Conservation (phyloP, 1,284 basidiomycete genomes). For the Ustilago lituana region DNA sequence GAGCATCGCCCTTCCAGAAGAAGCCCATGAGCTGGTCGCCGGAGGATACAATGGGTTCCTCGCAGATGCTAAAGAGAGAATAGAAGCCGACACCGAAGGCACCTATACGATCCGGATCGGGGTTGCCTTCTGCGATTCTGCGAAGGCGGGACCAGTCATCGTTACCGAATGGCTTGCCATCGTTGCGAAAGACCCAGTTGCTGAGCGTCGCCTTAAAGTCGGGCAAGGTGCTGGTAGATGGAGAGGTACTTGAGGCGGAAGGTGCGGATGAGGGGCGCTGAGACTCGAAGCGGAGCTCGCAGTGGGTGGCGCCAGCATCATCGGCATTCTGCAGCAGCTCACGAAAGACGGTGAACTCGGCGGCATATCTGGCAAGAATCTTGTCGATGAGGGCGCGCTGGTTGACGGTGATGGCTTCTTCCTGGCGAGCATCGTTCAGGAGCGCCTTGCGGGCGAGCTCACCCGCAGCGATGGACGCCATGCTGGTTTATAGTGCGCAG, state of each 20-base stretch:
- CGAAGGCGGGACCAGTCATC: slow-evolving; percentile 66
- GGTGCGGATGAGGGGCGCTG: slow-evolving; percentile 23
- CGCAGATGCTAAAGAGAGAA: slow-evolving; percentile 71
- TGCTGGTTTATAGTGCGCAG: background rate
- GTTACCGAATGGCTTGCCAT: slow-evolving; percentile 72
- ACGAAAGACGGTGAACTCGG: slow-evolving; percentile 82
- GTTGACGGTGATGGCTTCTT: slow-evolving; percentile 89
- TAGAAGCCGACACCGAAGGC: slow-evolving; percentile 71
- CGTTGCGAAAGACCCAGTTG: slow-evolving; percentile 79
- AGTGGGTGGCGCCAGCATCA: slow-evolving; percentile 78
- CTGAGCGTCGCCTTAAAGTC: slow-evolving; percentile 65
- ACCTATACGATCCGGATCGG: slow-evolving; percentile 71
- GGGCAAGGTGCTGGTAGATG: slow-evolving; percentile 35
- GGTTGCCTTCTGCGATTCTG: slow-evolving; percentile 70
- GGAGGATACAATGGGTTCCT: slow-evolving; percentile 90
- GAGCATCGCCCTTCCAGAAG: slow-evolving; percentile 79
- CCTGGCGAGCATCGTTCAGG: slow-evolving; percentile 50
- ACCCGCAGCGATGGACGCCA: slow-evolving; percentile 34
- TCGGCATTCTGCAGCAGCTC: slow-evolving; percentile 96
- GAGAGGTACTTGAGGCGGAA: background rate
- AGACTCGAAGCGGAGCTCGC: slow-evolving; percentile 64
- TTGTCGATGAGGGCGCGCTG: slow-evolving; percentile 73
- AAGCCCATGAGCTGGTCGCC: slow-evolving; percentile 88
- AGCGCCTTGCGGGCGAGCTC: slow-evolving; percentile 53
- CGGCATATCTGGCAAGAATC: slow-evolving; percentile 90